These are phyloP conservation scores for Tolypocladium capitatum DNA, from an alignment of 2,329 filamentous ascomycete genomes.

Conservation along the genomic window DNA sequence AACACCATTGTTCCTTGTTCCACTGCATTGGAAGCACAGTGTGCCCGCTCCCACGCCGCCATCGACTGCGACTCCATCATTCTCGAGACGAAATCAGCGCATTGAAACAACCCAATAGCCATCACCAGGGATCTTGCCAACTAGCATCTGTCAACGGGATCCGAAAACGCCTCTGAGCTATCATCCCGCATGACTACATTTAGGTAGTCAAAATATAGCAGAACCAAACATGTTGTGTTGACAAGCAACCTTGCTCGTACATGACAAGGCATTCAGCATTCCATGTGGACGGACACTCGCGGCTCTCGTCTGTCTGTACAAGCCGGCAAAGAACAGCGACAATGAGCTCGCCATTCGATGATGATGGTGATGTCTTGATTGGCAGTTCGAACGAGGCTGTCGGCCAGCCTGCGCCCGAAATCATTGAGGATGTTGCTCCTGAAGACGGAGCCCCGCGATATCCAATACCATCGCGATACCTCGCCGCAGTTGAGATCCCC, in stretches of 20 bases:
- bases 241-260: not conserved
- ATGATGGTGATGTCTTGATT: not conserved
- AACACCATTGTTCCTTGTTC: not conserved
- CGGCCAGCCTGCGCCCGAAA: not conserved
- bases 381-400: conserved; percentile 1
- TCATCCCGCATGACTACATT: not conserved
- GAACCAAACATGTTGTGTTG: not conserved
- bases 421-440: conserved; percentile 1
- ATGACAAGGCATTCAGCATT: not conserved
- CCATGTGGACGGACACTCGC: not conserved
- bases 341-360: not conserved
- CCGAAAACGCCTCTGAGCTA: not conserved
- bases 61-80: not conserved
- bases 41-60: not conserved
- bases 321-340: not conserved
- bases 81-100: not conserved
- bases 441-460: conserved; percentile 19
- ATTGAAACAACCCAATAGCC: not conserved
- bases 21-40: not conserved
- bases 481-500: conserved; percentile 29
- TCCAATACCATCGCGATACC: conserved; percentile 17
- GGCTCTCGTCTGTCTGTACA: not conserved
- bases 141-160: not conserved
- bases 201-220: no score
- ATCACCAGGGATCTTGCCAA: not conserved